A percentile compares a stretch with the other conserved stretches of the same genome.
Evolutionary conservation across 257 asterid genomes (phyloP).

Genomic region (Solanum phureja): DNA sequence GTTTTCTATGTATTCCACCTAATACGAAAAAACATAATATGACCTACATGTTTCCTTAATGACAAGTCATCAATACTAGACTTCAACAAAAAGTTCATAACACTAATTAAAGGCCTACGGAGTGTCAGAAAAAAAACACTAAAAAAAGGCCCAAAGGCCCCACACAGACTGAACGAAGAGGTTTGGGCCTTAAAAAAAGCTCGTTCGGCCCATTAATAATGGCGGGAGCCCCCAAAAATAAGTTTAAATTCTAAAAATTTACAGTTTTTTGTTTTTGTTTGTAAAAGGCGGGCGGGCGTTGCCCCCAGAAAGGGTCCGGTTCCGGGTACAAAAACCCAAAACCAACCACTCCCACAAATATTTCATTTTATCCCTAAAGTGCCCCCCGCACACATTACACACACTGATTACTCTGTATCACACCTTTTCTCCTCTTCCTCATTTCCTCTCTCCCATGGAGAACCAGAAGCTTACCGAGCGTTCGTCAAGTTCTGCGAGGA

Average conservation of each 20-base stretch:
- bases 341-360: background rate
- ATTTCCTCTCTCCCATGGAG: slow-evolving; percentile 47
- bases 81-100: too few species aligned
- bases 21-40: background rate
- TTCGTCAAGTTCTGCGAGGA: slow-evolving; percentile 34
- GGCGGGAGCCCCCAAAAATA: background rate
- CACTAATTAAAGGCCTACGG: too few species aligned
- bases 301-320: background rate
- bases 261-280: background rate
- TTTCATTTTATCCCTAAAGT: slow-evolving; percentile 28
- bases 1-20: background rate
- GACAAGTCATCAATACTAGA: background rate
- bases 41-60: background rate
- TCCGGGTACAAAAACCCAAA: background rate
- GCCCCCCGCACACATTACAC: slow-evolving; percentile 28
- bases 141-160: background rate
- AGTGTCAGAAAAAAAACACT: background rate
- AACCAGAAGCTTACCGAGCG: slow-evolving; percentile 62
- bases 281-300: slow-evolving; percentile 8
- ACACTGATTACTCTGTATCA: background rate
- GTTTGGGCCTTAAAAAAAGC: background rate
- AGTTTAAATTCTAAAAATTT: background rate
- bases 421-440: slow-evolving; percentile 24
- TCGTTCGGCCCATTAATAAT: background rate
- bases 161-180: background rate